Percentiles rank a stretch among this genome's conserved stretches.
phyloP scores from a whole-genome alignment of 305 asterid genomes.

The Rubia peregrina region DNA sequence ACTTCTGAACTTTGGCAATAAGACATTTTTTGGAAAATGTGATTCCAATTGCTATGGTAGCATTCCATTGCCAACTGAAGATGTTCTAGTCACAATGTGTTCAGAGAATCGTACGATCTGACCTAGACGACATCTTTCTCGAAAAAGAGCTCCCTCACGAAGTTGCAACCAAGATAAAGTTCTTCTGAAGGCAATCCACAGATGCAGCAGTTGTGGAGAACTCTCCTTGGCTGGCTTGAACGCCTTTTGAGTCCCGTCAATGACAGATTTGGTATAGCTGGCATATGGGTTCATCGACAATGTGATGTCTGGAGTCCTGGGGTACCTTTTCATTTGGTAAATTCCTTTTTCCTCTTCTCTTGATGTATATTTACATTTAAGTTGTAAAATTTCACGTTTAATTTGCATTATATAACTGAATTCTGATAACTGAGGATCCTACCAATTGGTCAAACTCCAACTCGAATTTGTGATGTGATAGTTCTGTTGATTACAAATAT shows the following conservation, averaged over 20 bases:
- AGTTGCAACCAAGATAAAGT: conserved; percentile 29
- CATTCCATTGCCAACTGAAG: conserved; percentile 38
- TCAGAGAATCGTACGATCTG: conserved; percentile 41
- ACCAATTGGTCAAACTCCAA: not conserved
- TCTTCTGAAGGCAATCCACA: conserved; percentile 34
- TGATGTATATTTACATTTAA: not conserved
- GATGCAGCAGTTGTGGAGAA: conserved; percentile 32
- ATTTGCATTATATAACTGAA: not conserved
- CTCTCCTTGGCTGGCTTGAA: conserved; percentile 74
- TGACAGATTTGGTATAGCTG: conserved; percentile 93
- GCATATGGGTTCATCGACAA: conserved; percentile 98
- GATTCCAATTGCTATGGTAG: conserved; percentile 52
- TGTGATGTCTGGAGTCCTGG: conserved; percentile 99
- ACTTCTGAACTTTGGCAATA: conserved; percentile 50
- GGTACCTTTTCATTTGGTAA: conserved; percentile 40
- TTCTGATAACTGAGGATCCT: not conserved
- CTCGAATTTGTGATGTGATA: not conserved
- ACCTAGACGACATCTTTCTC: conserved; percentile 40
- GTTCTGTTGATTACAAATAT: not conserved
- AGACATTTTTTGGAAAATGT: conserved; percentile 57
- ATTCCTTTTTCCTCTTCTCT: not conserved
- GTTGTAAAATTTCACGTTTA: not conserved
- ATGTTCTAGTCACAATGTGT: conserved; percentile 41
- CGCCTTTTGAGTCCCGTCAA: conserved; percentile 92
- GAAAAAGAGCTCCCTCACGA: conserved; percentile 62